Evolutionary conservation across 2,329 filamentous ascomycete species (phyloP).

Genomic region (Didymellaceae sp.): DNA sequence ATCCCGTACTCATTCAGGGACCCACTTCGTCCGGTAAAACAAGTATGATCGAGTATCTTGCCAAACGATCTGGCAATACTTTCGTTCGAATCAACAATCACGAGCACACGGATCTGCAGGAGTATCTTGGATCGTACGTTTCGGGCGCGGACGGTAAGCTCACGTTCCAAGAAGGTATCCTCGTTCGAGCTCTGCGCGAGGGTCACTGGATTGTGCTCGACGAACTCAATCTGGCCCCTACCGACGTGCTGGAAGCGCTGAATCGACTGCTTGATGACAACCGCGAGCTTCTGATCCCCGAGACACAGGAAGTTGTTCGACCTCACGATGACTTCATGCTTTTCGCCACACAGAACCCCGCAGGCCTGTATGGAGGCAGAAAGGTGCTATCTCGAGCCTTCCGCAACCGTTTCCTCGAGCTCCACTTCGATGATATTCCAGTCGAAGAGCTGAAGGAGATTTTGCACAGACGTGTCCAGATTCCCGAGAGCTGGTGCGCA

Average conservation of each 20-base stretch:
- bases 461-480: slow-evolving; percentile 83
- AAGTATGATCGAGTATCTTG: slow-evolving; percentile 98
- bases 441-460: slow-evolving; percentile 93
- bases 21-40: slow-evolving; percentile 98
- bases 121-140: slow-evolving; percentile 94
- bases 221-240: slow-evolving; percentile 94
- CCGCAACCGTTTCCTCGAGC: slow-evolving; percentile 92
- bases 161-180: slow-evolving; percentile 87
- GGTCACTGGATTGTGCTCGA: slow-evolving; percentile 99
- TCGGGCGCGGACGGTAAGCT: slow-evolving; percentile 85
- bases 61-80: slow-evolving; percentile 94
- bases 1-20: slow-evolving; percentile 93
- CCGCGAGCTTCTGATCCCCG: slow-evolving; percentile 90
- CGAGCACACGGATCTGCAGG: slow-evolving; percentile 96
- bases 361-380: slow-evolving; percentile 91
- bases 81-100: slow-evolving; percentile 99
- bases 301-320: slow-evolving; percentile 91
- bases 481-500: slow-evolving; percentile 88
- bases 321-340: slow-evolving; percentile 97
- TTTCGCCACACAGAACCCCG: slow-evolving; percentile 96
- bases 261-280: slow-evolving; percentile 97
- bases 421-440: slow-evolving; percentile 98
- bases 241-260: slow-evolving; percentile 93
- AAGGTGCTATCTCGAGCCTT: slow-evolving; percentile 95
- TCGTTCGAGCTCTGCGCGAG: slow-evolving; percentile 89